Evolutionary conservation across 2,329 filamentous ascomycete species (phyloP), one percentile per base, ranked within the genome.

Genomic region (Alternaria triticina): DNA sequence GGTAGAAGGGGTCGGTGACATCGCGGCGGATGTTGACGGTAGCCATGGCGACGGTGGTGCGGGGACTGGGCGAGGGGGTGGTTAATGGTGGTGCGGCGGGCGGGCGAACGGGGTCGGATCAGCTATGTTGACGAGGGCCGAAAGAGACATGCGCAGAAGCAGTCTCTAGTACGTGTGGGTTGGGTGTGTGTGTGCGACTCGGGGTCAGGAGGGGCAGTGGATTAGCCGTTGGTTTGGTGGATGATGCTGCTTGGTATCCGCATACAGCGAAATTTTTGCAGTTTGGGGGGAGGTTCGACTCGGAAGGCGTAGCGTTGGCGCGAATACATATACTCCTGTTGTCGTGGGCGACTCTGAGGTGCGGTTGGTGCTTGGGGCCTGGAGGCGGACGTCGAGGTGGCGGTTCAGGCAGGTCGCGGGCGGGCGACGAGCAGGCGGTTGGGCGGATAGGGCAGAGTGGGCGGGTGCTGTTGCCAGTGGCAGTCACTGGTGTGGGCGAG

Each of bases 1-100:
- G 96, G 86, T 99, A 99, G 90, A 97, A 99, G 85, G 91, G 91
- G 86, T 99, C 96, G 87, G 91, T 91, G 86, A 97, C 91, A 91
- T 98, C 95, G 79, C 76, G 93, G 84, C 94, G 94, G 84, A 98
- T 94, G 85, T 99, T 99, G 89, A 99, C 87, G 86, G 93, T 94
- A 88, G 93, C 91, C 96, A 98, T 98, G 84, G 77, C 94, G 89
- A 85, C 85, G 84, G 83, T 85, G 65, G 72, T 76, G 73, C 54
- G 61, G 61, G 65, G 59, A 63, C 55, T 75, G 77, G 70, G 73
- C 71, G 76, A 25, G 45, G 58, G 62, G 27, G 45, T 56, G 57
- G 70, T 77, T 77, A 79, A 57, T 75, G 67, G 54, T 71, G 68
- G 57, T 70, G 70, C 71, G 72, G 72, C 70, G 74, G 72, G 61